These are phyloP conservation scores for Colletotrichum graminicola DNA, from an alignment of 2,329 filamentous ascomycete genomes.

Conservation along the genomic window DNA sequence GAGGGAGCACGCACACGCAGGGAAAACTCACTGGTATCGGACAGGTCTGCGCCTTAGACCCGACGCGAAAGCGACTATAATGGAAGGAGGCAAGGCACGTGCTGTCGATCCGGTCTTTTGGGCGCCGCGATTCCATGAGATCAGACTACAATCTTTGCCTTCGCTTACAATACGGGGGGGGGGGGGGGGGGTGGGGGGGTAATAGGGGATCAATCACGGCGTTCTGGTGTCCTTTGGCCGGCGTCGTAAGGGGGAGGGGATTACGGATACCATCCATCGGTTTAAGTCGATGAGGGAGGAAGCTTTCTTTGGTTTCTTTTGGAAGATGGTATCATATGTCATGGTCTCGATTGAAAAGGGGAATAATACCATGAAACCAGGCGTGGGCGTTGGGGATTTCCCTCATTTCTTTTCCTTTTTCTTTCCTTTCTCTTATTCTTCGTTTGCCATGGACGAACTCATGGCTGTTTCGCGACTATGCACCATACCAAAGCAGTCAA, in stretches of 20 bases:
- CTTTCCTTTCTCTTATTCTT: background rate
- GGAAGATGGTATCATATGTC: background rate
- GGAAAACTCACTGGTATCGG: no score
- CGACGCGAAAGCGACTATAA: no score
- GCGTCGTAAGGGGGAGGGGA: background rate
- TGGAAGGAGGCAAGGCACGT: no score
- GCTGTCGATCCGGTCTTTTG: no score
- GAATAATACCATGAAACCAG: background rate
- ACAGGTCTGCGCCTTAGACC: no score
- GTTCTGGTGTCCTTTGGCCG: background rate
- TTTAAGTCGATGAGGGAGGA: background rate
- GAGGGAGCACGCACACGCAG: no score
- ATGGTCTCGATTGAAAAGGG: background rate
- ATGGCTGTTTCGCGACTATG: background rate
- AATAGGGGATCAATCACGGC: background rate
- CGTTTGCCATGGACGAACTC: background rate
- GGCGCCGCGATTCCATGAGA: no score
- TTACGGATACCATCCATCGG: constrained; percentile 9
- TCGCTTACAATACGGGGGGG: no score
- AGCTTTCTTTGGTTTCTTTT: background rate
- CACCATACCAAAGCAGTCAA: background rate
- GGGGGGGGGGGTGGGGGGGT: no score
- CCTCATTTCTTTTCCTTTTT: background rate
- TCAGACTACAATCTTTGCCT: no score
- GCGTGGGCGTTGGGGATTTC: background rate